Conservation (phyloP, 305 asterid species). For the Rubia occidens region DNA sequence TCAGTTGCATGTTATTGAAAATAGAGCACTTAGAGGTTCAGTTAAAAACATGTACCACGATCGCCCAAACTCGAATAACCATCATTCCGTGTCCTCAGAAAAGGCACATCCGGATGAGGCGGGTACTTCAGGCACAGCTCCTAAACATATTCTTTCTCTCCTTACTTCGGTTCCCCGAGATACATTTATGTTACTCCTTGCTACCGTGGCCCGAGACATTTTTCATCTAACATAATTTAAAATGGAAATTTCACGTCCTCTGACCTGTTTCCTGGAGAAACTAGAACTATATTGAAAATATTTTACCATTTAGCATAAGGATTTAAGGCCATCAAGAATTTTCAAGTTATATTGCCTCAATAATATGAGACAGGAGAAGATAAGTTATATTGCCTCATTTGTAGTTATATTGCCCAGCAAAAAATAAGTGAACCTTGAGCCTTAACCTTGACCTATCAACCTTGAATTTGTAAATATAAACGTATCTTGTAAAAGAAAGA, state of each 20-base stretch:
- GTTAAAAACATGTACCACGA: too few species aligned
- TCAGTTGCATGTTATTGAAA: too few species aligned
- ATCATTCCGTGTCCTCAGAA: too few species aligned
- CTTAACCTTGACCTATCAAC: not conserved
- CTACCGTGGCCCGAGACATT: not conserved
- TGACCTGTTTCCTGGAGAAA: not conserved
- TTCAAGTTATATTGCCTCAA: not conserved
- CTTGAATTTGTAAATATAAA: not conserved
- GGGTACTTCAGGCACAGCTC: too few species aligned
- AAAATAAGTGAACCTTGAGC: not conserved
- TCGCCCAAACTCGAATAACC: too few species aligned
- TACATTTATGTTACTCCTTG: too few species aligned
- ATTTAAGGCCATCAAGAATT: too few species aligned
- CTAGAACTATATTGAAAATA: not conserved
- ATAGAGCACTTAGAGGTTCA: too few species aligned
- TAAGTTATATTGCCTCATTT: too few species aligned
- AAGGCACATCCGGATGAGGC: too few species aligned
- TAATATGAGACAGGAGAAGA: too few species aligned
- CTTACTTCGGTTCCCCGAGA: not conserved
- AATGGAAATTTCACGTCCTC: not conserved
- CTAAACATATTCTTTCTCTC: not conserved
- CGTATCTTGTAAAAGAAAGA: not conserved
- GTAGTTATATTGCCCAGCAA: not conserved
- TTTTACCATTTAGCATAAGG: not conserved
- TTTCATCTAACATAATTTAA: too few species aligned